Conservation (phyloP, 345 rosid genomes). For the Erysimum cheiranthoides region DNA sequence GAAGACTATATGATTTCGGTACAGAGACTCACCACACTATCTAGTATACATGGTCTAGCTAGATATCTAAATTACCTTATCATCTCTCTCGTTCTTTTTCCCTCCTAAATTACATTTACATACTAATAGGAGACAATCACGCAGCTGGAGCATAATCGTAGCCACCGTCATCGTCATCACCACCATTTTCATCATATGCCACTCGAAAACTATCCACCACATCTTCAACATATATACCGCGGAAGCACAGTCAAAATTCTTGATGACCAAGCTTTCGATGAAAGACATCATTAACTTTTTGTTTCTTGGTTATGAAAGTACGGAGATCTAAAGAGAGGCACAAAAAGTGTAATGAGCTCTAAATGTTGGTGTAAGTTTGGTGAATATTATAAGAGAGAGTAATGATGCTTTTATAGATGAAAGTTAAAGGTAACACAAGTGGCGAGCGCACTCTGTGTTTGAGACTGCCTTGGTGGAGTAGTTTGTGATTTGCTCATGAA, state of each 20-base stretch:
- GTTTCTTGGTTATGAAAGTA: background rate
- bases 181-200: constrained; percentile 35
- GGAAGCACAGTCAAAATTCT: constrained; percentile 1
- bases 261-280: background rate
- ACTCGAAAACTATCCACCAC: constrained; percentile 16
- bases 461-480: background rate
- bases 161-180: constrained; percentile 42
- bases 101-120: background rate
- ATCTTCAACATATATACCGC: constrained; percentile 17
- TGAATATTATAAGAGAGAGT: constrained; percentile 20
- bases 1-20: too few species aligned
- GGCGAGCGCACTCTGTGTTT: background rate
- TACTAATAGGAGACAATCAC: constrained; percentile 18
- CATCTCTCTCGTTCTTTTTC: background rate
- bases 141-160: constrained; percentile 46
- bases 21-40: too few species aligned
- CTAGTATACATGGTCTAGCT: background rate
- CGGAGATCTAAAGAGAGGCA: background rate
- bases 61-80: constrained; percentile 12
- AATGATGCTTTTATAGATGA: constrained; percentile 24
- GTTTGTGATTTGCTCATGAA: constrained; percentile 35
- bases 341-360: constrained; percentile 17
- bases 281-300: constrained; percentile 9
- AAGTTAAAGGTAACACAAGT: constrained; percentile 15
- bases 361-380: constrained; percentile 23